Conservation (phyloP, 768 basidiomycete genomes). For the Leucogyrophana mollusca region DNA sequence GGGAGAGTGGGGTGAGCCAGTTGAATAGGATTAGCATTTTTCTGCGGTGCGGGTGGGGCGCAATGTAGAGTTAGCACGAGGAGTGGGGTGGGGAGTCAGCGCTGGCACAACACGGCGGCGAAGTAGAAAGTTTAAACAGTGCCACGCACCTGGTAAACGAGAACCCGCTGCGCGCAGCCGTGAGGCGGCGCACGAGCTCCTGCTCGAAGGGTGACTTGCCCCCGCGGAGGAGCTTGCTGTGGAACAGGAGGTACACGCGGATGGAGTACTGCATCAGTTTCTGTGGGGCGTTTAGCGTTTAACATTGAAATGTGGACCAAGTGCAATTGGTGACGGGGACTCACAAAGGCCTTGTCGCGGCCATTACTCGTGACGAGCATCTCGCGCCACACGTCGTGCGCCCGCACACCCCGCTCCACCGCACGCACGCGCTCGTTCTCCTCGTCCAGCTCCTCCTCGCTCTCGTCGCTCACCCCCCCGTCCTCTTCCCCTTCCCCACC, state of each 20-base stretch:
- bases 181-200: constrained; percentile 57
- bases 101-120: no score
- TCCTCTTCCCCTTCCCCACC: constrained; percentile 23
- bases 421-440: constrained; percentile 44
- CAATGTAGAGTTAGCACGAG: not conserved
- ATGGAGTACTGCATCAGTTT: constrained; percentile 89
- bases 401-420: constrained; percentile 46
- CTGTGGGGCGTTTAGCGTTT: constrained; percentile 22
- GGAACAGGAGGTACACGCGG: constrained; percentile 70
- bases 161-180: constrained; percentile 53
- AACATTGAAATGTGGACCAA: not conserved
- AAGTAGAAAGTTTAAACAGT: not conserved
- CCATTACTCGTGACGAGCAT: constrained; percentile 76
- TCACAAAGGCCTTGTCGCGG: constrained; percentile 82
- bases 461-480: constrained; percentile 33
- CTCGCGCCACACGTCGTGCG: constrained; percentile 78
- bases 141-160: constrained; percentile 67
- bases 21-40: constrained; percentile 82
- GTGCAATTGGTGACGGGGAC: constrained; percentile 26
- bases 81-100: no score
- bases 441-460: constrained; percentile 48
- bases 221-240: constrained; percentile 52
- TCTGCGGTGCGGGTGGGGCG: constrained; percentile 38
- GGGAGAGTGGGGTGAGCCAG: constrained; percentile 76
- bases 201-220: constrained; percentile 47